Percentiles rank a stretch among this genome's conserved stretches.
These are phyloP conservation scores for Beauveria asiatica DNA, from an alignment of 2,329 filamentous ascomycete genomes.

Conservation along the genomic window DNA sequence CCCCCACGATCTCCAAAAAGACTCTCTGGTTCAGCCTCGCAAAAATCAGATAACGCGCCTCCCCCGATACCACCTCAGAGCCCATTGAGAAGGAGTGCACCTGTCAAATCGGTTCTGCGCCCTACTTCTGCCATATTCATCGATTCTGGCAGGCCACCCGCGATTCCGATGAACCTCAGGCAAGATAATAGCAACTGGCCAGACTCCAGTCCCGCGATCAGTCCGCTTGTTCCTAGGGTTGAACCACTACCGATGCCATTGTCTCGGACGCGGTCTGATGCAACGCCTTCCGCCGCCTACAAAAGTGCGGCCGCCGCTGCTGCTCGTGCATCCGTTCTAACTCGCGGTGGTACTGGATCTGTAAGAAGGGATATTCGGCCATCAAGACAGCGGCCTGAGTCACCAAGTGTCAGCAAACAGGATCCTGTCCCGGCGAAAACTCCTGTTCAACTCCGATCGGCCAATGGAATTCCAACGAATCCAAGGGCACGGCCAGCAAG, in stretches of 20 bases:
- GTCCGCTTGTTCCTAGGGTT: constrained; percentile 9
- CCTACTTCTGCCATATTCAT: constrained; percentile 10
- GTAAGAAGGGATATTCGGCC: constrained; percentile 24
- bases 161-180: constrained; percentile 3
- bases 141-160: constrained; percentile 11
- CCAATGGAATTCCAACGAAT: constrained; percentile 39
- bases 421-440: constrained; percentile 23
- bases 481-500: constrained; percentile 25
- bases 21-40: not conserved
- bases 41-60: not conserved
- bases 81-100: not conserved
- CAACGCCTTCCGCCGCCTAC: not conserved
- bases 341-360: constrained; percentile 21
- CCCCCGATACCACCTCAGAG: not conserved
- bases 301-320: not conserved
- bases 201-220: not conserved
- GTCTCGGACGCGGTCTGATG: not conserved
- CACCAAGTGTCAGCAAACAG: constrained; percentile 14
- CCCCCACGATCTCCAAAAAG: constrained; percentile 10
- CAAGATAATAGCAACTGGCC: constrained; percentile 1
- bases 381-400: constrained; percentile 20
- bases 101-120: not conserved
- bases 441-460: constrained; percentile 35
- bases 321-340: constrained; percentile 17
- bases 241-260: constrained; percentile 7